phyloP scores from a whole-genome alignment of 805 yeast species.

The Myxozyma neotropica region DNA sequence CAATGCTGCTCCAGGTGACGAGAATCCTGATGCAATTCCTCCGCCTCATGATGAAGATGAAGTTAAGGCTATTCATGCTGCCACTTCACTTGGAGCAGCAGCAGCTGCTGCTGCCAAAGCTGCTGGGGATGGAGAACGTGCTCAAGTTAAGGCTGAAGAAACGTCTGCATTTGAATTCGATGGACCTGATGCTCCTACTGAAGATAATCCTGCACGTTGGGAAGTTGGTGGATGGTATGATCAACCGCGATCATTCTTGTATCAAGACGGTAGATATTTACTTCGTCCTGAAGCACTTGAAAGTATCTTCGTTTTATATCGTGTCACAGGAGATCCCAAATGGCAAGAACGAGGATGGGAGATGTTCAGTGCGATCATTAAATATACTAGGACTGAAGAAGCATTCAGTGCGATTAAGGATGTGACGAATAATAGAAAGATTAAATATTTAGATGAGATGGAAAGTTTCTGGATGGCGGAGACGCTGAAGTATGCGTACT shows the following conservation, averaged over 20 bases:
- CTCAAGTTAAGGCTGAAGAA: background rate
- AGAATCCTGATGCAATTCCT: conserved; percentile 7
- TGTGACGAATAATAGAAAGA: conserved; percentile 43
- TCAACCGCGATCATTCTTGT: conserved; percentile 29
- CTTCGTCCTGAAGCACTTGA: conserved; percentile 65
- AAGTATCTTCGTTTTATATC: conserved; percentile 59
- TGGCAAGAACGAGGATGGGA: conserved; percentile 61
- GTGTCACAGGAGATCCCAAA: conserved; percentile 59
- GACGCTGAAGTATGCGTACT: conserved; percentile 58
- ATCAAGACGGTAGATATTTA: conserved; percentile 43
- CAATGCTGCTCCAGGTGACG: conserved; percentile 14
- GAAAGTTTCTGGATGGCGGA: conserved; percentile 59
- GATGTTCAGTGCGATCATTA: conserved; percentile 48
- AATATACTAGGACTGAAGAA: conserved; percentile 41
- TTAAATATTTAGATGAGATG: conserved; percentile 40
- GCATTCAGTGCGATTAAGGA: conserved; percentile 48
- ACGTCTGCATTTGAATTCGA: background rate
- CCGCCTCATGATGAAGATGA: conserved; percentile 11
- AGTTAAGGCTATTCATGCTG: background rate
- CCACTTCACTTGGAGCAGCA: background rate
- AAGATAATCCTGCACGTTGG: conserved; percentile 11
- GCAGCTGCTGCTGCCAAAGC: conserved; percentile 3
- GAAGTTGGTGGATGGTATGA: conserved; percentile 34
- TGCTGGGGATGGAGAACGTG: background rate
- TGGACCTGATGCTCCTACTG: conserved; percentile 5